Evolutionary conservation across 2,329 filamentous ascomycete genomes (phyloP).

Genomic region (Colletotrichum gigasporum): DNA sequence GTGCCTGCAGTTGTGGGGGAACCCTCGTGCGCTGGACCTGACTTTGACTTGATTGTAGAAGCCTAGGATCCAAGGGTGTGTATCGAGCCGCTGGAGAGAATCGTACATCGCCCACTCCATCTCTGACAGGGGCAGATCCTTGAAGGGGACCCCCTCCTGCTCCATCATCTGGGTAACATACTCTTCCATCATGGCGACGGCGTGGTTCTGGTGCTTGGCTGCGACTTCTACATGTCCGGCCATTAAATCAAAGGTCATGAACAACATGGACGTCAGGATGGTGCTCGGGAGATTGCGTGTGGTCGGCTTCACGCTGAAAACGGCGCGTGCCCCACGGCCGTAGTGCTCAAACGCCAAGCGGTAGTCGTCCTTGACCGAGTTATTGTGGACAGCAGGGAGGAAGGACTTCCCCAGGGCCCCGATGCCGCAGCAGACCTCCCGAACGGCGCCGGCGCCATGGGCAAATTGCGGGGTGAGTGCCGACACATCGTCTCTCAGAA

Average conservation of each 20-base stretch:
- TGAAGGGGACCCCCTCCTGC: neutral
- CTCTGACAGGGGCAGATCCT: neutral
- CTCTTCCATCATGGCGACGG: constrained; percentile 23
- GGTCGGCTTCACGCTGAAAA: neutral
- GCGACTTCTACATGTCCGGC: constrained; percentile 1
- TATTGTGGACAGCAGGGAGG: neutral
- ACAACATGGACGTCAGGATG: constrained; percentile 20
- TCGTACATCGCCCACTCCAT: constrained; percentile 16
- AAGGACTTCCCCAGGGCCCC: neutral
- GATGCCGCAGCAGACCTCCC: constrained; percentile 21
- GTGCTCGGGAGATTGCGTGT: neutral
- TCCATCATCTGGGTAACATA: neutral
- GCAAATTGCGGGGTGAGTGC: constrained; percentile 7
- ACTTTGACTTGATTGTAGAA: neutral
- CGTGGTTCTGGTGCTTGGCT: constrained; percentile 8
- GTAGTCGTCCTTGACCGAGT: neutral
- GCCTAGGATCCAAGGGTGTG: constrained; percentile 9
- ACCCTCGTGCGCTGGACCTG: neutral
- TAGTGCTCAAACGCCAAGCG: constrained; percentile 17
- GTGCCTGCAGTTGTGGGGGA: constrained; percentile 13
- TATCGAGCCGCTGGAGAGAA: constrained; percentile 12
- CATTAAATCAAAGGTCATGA: constrained; percentile 14
- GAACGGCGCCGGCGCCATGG: neutral
- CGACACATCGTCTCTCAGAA: neutral
- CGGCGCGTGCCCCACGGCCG: constrained; percentile 1